Base-by-base conservation (phyloP, 345 rosid genomes). In the Dipteronia dyeriana region DNA sequence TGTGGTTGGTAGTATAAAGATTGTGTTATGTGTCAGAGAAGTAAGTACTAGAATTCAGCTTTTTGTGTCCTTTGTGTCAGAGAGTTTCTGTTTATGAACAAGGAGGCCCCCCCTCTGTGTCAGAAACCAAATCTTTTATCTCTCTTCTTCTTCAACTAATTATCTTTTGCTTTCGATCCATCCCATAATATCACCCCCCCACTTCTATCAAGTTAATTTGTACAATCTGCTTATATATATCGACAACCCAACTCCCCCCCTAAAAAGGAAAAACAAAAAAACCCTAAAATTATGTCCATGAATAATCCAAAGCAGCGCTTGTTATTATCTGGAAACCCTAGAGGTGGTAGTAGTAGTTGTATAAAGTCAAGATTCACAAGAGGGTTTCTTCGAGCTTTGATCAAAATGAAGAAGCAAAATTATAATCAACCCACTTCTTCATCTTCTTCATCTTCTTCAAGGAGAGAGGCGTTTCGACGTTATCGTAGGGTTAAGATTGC, bases 371-470 rank as follows among this genome's bases (percentile, higher is more conserved):
- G 45, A 41, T 87, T 90, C 43, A 62, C 88, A 31, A 76, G 71
- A 34, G 65, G 79, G 51, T 90, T 90, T 73, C 83, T 87, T 47
- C 79, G 73, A 45, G 86, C 92, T 64, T 79, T 88, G 66, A 66
- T 25, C 1, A 75, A 68, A 62, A 87, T 90, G 23, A 83, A 73
- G 66, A 62, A 45, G 20, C 59, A 56, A 47, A 76, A 12, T 22
- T 61, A 34, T 34, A 34, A 38, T 20, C 25, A 26, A 9, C 29
- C 80, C 19, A 9, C 71, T 47, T 34, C 83, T 0, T 59, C 74
- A 61, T n/a, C 20, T 59, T n/a, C 76, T 39, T 34, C 38, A 34
- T 34, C 45, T 56, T 56, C 20, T 59, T n/a, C 76, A 47, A 74
- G 75, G 0, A 64, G 66, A 57, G 79, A 81, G 57, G 61, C 77